These are phyloP conservation scores for Gossypium gossypioides DNA, from an alignment of 441 rosid genomes.

Conservation along the genomic window DNA sequence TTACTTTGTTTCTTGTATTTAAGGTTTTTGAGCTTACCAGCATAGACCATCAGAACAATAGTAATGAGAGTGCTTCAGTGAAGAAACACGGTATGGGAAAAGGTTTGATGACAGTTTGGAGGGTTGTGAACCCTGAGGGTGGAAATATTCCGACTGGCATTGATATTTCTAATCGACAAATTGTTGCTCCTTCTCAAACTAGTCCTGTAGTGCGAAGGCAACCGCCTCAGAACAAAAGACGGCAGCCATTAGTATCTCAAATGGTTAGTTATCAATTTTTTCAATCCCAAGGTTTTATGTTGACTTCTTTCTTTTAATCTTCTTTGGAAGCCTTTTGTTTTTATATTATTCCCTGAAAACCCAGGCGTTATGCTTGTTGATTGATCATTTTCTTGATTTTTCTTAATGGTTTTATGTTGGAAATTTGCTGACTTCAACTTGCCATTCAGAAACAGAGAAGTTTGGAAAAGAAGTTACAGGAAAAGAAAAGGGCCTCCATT, in stretches of 20 bases:
- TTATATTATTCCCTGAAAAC: neutral
- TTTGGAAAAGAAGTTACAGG: constrained; percentile 35
- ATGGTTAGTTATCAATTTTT: constrained; percentile 35
- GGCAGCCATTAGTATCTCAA: constrained; percentile 33
- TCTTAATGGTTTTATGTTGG: constrained; percentile 7
- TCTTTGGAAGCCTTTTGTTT: neutral
- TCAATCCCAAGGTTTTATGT: neutral
- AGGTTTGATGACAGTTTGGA: constrained; percentile 88
- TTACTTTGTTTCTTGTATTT: constrained; percentile 2
- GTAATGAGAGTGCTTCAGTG: constrained; percentile 22
- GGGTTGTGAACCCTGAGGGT: constrained; percentile 52
- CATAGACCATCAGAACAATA: constrained; percentile 18
- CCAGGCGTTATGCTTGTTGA: neutral
- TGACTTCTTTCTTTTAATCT: neutral
- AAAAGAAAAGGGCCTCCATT: constrained; percentile 40
- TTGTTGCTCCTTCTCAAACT: constrained; percentile 17
- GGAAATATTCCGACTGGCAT: constrained; percentile 44
- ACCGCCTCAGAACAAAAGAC: constrained; percentile 30
- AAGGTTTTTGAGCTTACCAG: constrained; percentile 27
- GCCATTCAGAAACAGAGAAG: constrained; percentile 46
- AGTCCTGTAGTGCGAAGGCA: constrained; percentile 25
- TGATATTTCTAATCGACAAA: constrained; percentile 26
- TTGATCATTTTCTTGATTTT: constrained; percentile 6
- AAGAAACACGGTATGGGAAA: constrained; percentile 87
- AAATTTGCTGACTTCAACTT: constrained; percentile 15